Conservation (phyloP, 208 protist species). For the Endotrypanum monterogeii region DNA sequence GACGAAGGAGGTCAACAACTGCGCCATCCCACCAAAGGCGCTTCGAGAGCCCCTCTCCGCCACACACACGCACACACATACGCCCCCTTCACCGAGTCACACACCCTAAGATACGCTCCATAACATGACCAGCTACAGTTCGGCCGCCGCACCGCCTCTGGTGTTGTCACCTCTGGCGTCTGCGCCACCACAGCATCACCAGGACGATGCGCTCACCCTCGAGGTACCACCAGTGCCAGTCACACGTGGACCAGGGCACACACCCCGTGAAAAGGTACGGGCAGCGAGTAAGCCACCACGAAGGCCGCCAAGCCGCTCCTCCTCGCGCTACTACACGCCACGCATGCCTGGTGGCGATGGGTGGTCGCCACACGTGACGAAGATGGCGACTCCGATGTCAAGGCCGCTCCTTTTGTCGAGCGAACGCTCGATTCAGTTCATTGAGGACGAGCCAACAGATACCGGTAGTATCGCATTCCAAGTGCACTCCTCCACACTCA, state of each 20-base stretch:
- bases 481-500: slow-evolving; percentile 14
- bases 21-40: not conserved
- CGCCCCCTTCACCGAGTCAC: not conserved
- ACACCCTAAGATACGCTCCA: not conserved
- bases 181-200: not conserved
- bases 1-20: not conserved
- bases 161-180: not conserved
- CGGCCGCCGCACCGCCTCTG: not conserved
- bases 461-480: slow-evolving; percentile 24
- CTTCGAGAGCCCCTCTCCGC: not conserved
- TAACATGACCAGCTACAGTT: not conserved
- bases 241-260: slow-evolving; percentile 50
- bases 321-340: slow-evolving; percentile 26
- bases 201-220: not conserved
- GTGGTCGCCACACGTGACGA: not conserved
- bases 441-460: slow-evolving; percentile 14
- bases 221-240: slow-evolving; percentile 42
- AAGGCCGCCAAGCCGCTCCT: slow-evolving; percentile 32
- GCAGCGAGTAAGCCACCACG: slow-evolving; percentile 20
- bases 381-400: not conserved
- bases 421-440: slow-evolving; percentile 13
- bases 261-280: slow-evolving; percentile 26
- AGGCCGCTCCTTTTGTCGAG: slow-evolving; percentile 18
- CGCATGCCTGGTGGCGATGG: slow-evolving; percentile 1
- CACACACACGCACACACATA: no score